Conservation (phyloP, 768 basidiomycete species). For the Suillus luteus region DNA sequence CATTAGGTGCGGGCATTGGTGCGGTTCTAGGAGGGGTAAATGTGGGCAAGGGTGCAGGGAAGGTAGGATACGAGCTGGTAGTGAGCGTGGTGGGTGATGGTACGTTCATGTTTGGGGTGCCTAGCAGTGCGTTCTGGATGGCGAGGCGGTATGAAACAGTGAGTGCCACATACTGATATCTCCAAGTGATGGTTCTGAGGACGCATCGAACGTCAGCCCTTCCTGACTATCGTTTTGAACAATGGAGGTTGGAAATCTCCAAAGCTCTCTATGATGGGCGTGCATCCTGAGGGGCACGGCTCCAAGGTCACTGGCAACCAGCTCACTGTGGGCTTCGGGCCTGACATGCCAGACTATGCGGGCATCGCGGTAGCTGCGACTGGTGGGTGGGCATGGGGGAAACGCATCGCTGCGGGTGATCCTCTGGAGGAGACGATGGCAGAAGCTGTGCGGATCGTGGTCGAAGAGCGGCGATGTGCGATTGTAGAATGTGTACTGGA, state of each 20-base stretch:
- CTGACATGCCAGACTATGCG: slow-evolving; percentile 58
- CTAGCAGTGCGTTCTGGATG: slow-evolving; percentile 72
- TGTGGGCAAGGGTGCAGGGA: slow-evolving; percentile 22
- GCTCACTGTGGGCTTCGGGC: slow-evolving; percentile 67
- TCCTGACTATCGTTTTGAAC: slow-evolving; percentile 69
- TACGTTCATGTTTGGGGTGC: slow-evolving; percentile 66
- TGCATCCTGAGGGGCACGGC: slow-evolving; percentile 62
- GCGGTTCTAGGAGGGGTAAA: slow-evolving; percentile 46
- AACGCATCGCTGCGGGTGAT: slow-evolving; percentile 32
- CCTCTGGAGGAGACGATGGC: slow-evolving; percentile 36
- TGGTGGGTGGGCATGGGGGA: slow-evolving; percentile 65
- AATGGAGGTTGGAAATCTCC: slow-evolving; percentile 76
- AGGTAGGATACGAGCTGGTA: slow-evolving; percentile 50
- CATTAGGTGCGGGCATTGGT: slow-evolving; percentile 64
- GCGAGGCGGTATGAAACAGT: slow-evolving; percentile 69
- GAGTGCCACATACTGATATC: slow-evolving; percentile 19
- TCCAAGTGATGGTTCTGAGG: neutral
- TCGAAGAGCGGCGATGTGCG: slow-evolving; percentile 61
- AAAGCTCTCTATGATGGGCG: slow-evolving; percentile 61
- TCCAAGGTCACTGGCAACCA: slow-evolving; percentile 44
- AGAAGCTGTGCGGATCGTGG: slow-evolving; percentile 58
- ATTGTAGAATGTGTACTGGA: slow-evolving; percentile 64
- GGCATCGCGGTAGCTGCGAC: slow-evolving; percentile 69
- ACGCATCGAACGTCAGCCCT: slow-evolving; percentile 46
- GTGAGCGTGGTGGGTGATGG: slow-evolving; percentile 70